Base-by-base conservation (phyloP, 257 asterid species). In the Ilex asprella region DNA sequence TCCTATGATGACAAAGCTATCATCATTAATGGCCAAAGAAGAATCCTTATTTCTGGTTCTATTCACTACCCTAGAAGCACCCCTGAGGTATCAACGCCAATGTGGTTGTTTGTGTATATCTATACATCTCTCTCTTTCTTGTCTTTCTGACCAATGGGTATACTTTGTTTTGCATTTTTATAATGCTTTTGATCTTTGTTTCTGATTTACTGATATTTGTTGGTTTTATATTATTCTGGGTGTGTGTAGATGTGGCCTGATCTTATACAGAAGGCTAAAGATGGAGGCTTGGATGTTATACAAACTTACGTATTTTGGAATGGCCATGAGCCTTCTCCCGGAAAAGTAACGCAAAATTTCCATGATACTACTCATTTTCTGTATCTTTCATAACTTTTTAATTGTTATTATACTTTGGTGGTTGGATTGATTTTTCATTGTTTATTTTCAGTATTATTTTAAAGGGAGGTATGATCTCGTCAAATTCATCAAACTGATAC, bases 31-130 rank as follows among this genome's bases (percentile, higher is more conserved):
- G 86, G 84, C 32, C 69, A 67, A 31, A 75, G 86, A 61, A 81
- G 58, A 64, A 79, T 86, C 70, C 81, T 86, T 14, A 70, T 83
- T 62, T 86, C 88, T 68, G 91, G 88, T 14, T 86, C 91, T 3
- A 77, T 86, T 70, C 87, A 83, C 60, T 80, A 80, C 21, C 93
- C 87, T 56, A 80, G 87, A 82, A 80, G 87, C 75, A 80, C 89
- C 12, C 86, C 86, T 47, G 78, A 82, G 85, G 88, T 84, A 75
- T 15, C 56, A 16, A 2, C n/a, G 29, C 56, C 6, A 39, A 52
- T 63, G 16, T 5, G 10, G 30, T 41, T 41, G 13, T 10, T 41
- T 57, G 3, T 6, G 3, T 7, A 53, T 53, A 15, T 53, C 2
- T 14, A 53, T 53, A 53, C 57, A 53, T n/a, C 6, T 10, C 13